Evolutionary conservation across 2,329 filamentous ascomycete species (phyloP).

Genomic region (Erysiphe pulchra): DNA sequence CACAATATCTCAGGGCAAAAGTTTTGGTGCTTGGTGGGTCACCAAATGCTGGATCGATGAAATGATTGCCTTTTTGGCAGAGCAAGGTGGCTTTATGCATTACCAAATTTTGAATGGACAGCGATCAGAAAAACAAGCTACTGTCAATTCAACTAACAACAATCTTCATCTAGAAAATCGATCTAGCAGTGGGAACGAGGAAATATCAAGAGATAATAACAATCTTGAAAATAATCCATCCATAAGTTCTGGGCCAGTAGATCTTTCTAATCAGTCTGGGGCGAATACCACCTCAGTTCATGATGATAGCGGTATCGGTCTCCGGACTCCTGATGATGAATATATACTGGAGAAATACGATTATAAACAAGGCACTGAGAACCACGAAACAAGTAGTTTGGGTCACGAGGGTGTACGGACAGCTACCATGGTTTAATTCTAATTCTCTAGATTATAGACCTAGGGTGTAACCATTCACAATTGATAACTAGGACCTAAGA

Average conservation of each 20-base stretch:
- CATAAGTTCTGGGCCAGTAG: constrained; percentile 8
- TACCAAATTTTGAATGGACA: constrained; percentile 17
- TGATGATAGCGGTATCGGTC: constrained; percentile 53
- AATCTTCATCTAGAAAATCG: constrained; percentile 6
- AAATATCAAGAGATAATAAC: constrained; percentile 8
- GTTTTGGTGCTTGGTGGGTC: constrained; percentile 83
- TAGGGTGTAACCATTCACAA: background rate
- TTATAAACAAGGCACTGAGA: constrained; percentile 1
- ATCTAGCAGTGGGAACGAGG: constrained; percentile 13
- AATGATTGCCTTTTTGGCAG: constrained; percentile 73
- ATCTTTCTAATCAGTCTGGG: constrained; percentile 18
- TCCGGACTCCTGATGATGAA: constrained; percentile 40
- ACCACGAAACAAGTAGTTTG: background rate
- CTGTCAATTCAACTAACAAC: constrained; percentile 6
- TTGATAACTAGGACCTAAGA: background rate
- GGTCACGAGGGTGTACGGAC: background rate
- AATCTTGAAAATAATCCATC: constrained; percentile 5
- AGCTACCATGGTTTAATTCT: background rate
- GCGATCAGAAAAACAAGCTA: constrained; percentile 3
- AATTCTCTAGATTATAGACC: background rate
- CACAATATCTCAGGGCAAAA: constrained; percentile 51
- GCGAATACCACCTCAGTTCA: constrained; percentile 24
- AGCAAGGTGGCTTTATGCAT: constrained; percentile 69
- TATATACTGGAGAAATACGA: constrained; percentile 21
- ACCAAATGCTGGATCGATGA: constrained; percentile 91